phyloP scores from a whole-genome alignment of 2,329 filamentous ascomycete genomes.

The Leptodontidium sp. region DNA sequence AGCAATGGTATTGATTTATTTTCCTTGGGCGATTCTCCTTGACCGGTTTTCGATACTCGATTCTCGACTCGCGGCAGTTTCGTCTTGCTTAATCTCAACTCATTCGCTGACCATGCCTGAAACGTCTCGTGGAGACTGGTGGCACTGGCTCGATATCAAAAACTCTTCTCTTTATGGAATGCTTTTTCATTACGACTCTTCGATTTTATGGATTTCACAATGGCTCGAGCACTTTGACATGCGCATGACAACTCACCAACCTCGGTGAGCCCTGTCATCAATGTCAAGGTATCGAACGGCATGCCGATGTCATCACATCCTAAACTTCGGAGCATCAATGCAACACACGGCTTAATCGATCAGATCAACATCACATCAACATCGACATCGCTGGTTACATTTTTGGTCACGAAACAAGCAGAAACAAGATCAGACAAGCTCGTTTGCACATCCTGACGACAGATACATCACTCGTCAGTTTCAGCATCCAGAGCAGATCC shows the following conservation, averaged over 20 bases:
- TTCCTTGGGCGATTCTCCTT: constrained; percentile 41
- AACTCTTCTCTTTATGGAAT: constrained; percentile 46
- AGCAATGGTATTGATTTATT: constrained; percentile 47
- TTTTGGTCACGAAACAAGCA: constrained; percentile 38
- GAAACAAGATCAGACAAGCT: constrained; percentile 44
- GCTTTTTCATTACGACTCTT: constrained; percentile 44
- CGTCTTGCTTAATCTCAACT: constrained; percentile 43
- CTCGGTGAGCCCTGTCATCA: constrained; percentile 38
- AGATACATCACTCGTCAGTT: constrained; percentile 29
- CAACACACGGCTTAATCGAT: constrained; percentile 36
- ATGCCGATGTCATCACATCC: constrained; percentile 47
- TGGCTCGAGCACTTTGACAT: constrained; percentile 48
- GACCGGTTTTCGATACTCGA: constrained; percentile 41
- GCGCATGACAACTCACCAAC: constrained; percentile 40
- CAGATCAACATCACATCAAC: constrained; percentile 26
- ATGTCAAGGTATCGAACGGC: constrained; percentile 47
- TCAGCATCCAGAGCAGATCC: constrained; percentile 43
- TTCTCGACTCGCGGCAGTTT: constrained; percentile 40
- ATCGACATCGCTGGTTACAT: constrained; percentile 39
- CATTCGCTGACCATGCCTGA: constrained; percentile 40
- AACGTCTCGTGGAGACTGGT: constrained; percentile 37
- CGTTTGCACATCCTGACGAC: constrained; percentile 38
- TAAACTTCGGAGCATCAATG: constrained; percentile 38
- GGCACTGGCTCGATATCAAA: constrained; percentile 42
- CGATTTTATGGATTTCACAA: constrained; percentile 44